Conservation (phyloP, 2,329 filamentous ascomycete species). For the Ceratocystiopsis minuta region DNA sequence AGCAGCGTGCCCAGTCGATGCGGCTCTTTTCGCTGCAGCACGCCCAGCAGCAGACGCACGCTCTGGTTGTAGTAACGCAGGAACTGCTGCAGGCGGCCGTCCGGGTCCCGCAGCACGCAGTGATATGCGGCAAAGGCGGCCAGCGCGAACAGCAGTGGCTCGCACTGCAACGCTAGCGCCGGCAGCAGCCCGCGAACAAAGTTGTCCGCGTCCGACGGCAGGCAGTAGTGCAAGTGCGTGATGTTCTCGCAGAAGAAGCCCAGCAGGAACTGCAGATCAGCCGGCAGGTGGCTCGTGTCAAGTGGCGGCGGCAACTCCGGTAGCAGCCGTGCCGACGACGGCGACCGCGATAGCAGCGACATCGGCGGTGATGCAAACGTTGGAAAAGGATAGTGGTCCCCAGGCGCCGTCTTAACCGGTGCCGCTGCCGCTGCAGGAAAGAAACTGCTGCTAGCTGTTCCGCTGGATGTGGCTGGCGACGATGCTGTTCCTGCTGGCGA, state of each 20-base stretch:
- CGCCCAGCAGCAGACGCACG: conserved; percentile 55
- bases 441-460: conserved; percentile 17
- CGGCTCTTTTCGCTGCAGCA: conserved; percentile 51
- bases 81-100: conserved; percentile 64
- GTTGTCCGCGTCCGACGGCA: conserved; percentile 49
- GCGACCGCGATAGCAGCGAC: conserved; percentile 11
- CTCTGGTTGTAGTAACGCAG: conserved; percentile 82
- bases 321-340: conserved; percentile 4
- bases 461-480: conserved; percentile 34
- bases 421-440: conserved; percentile 10
- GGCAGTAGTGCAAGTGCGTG: conserved; percentile 64
- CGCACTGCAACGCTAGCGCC: conserved; percentile 51
- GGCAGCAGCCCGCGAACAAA: conserved; percentile 61
- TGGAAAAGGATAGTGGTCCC: not conserved
- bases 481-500: conserved; percentile 27
- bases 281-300: conserved; percentile 41
- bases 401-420: conserved; percentile 7
- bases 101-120: conserved; percentile 49
- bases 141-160: conserved; percentile 70
- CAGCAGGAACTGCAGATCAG: conserved; percentile 62
- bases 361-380: not conserved
- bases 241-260: conserved; percentile 63
- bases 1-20: conserved; percentile 59
- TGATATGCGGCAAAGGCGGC: conserved; percentile 85
- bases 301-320: conserved; percentile 8